phyloP scores from a whole-genome alignment of 2,329 filamentous ascomycete genomes.

The Dactylellina parvicollis region DNA sequence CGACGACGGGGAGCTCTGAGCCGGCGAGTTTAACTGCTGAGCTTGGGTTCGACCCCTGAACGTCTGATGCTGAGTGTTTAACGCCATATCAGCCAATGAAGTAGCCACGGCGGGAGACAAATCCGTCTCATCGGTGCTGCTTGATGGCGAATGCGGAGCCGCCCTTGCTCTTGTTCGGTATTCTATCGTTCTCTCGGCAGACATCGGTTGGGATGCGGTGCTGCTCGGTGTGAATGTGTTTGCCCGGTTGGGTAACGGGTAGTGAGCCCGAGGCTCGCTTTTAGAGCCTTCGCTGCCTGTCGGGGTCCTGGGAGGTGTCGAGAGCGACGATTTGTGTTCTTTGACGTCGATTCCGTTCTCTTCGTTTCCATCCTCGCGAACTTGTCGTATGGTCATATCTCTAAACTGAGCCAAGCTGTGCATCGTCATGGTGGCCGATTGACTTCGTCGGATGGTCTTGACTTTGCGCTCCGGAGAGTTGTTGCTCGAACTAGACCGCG shows the following conservation, averaged over 20 bases:
- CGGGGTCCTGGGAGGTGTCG: slow-evolving; percentile 48
- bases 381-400: slow-evolving; percentile 44
- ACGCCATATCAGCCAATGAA: slow-evolving; percentile 16
- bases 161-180: slow-evolving; percentile 38
- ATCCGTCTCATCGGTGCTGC: slow-evolving; percentile 23
- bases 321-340: slow-evolving; percentile 27
- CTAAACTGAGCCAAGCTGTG: slow-evolving; percentile 40
- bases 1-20: slow-evolving; percentile 23
- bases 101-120: slow-evolving; percentile 2
- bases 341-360: slow-evolving; percentile 23
- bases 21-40: slow-evolving; percentile 18
- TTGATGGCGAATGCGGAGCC: slow-evolving; percentile 41
- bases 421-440: slow-evolving; percentile 42
- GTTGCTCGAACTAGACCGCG: slow-evolving; percentile 28
- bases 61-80: slow-evolving; percentile 24
- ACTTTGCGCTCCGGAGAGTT: slow-evolving; percentile 40
- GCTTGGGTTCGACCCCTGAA: slow-evolving; percentile 22
- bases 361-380: slow-evolving; percentile 20
- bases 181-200: slow-evolving; percentile 38
- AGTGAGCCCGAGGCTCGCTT: slow-evolving; percentile 14
- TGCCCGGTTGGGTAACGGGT: slow-evolving; percentile 22
- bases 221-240: slow-evolving; percentile 18
- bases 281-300: slow-evolving; percentile 21
- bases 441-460: slow-evolving; percentile 36
- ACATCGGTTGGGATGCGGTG: slow-evolving; percentile 10